phyloP scores from a whole-genome alignment of 1,139 yeast genomes.

The Diutina ranongensis region DNA sequence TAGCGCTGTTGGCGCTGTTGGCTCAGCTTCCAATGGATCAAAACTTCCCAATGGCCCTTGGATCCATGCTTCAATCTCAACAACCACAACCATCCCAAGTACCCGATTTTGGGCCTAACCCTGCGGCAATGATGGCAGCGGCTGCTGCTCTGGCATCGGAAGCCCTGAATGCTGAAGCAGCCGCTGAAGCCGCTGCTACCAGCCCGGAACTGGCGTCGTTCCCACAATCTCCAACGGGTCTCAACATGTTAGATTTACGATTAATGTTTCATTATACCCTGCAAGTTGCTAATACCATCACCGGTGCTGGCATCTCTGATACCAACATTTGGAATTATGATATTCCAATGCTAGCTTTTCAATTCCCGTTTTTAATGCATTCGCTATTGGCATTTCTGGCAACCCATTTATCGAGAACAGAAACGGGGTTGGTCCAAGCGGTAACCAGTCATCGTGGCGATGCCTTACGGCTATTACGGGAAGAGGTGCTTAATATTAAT shows the following conservation, averaged over 20 bases:
- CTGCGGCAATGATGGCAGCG: slow-evolving; percentile 5
- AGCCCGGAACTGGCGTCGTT: neutral
- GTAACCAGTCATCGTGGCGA: slow-evolving; percentile 84
- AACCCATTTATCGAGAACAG: slow-evolving; percentile 73
- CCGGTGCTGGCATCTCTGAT: slow-evolving; percentile 84
- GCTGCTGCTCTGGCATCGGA: slow-evolving; percentile 5
- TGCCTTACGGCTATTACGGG: slow-evolving; percentile 67
- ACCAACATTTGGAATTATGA: slow-evolving; percentile 80
- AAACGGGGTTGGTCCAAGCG: slow-evolving; percentile 67
- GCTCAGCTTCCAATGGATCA: neutral
- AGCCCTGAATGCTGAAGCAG: slow-evolving; percentile 1
- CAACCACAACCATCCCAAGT: no score
- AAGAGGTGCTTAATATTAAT: slow-evolving; percentile 75
- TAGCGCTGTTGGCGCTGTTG: slow-evolving; percentile 27
- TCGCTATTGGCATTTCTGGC: slow-evolving; percentile 84
- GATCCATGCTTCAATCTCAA: neutral
- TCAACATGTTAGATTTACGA: slow-evolving; percentile 69
- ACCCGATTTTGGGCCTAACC: neutral
- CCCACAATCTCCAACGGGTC: slow-evolving; percentile 7
- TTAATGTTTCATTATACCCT: slow-evolving; percentile 83
- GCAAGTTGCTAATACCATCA: slow-evolving; percentile 74
- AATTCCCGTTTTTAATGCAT: slow-evolving; percentile 87
- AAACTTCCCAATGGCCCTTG: neutral
- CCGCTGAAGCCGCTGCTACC: neutral
- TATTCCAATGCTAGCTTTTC: slow-evolving; percentile 80